These are phyloP conservation scores for Akanthomyces dipterigenus DNA, from an alignment of 2,329 filamentous ascomycete species.

Conservation along the genomic window DNA sequence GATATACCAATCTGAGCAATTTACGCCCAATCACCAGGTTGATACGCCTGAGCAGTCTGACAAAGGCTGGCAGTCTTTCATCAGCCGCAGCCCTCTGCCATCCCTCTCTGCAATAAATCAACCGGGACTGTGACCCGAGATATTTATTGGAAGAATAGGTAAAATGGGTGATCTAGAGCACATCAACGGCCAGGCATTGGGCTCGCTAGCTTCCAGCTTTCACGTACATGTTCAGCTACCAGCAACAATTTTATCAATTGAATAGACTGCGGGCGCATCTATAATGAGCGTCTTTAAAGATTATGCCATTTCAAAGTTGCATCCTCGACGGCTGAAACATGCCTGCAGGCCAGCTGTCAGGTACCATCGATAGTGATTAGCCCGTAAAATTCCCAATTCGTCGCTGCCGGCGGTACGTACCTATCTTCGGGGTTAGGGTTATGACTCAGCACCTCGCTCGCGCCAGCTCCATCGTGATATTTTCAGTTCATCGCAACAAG, in stretches of 20 bases:
- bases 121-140: background rate
- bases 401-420: background rate
- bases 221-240: background rate
- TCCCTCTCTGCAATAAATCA: background rate
- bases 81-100: background rate
- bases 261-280: background rate
- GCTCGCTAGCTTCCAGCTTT: no score
- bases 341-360: background rate
- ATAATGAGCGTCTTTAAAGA: background rate
- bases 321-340: background rate
- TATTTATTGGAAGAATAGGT: background rate
- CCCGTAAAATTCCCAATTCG: background rate
- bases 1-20: background rate
- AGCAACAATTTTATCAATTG: background rate
- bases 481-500: constrained; percentile 6
- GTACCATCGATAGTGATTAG: background rate
- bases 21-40: background rate
- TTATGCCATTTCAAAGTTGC: background rate
- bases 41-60: background rate
- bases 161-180: no score
- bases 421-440: no score
- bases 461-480: constrained; percentile 8
- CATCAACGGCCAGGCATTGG: no score
- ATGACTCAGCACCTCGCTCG: constrained; percentile 6
- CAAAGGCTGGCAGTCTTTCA: background rate